phyloP scores from a whole-genome alignment of 805 yeast genomes.

The Saturnispora saitoi region DNA sequence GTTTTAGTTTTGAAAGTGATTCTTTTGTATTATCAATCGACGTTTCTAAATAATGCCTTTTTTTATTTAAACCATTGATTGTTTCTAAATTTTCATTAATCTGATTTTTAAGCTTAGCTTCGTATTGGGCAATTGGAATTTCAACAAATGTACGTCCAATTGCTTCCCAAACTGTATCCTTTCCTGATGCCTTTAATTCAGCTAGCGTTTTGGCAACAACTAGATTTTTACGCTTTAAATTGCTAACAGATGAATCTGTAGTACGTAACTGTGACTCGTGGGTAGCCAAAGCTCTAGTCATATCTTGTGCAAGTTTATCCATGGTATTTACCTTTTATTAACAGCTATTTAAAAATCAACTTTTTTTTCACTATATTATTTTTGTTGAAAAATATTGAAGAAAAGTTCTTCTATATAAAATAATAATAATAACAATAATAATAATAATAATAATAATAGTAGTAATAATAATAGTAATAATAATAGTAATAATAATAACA shows the following conservation, averaged over 20 bases:
- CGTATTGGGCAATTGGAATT: conserved; percentile 38
- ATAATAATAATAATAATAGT: not conserved
- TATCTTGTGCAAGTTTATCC: conserved; percentile 6
- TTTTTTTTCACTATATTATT: not conserved
- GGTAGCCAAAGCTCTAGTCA: conserved; percentile 4
- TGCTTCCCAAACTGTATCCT: conserved; percentile 68
- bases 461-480: not conserved
- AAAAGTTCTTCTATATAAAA: not conserved
- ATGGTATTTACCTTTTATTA: not conserved
- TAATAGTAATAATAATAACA: not conserved
- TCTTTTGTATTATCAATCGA: conserved; percentile 68
- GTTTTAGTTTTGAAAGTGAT: conserved; percentile 42
- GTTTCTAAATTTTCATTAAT: conserved; percentile 49
- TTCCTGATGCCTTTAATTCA: conserved; percentile 40
- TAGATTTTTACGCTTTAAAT: conserved; percentile 41
- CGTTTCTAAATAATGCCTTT: conserved; percentile 63
- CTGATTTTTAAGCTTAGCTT: conserved; percentile 41
- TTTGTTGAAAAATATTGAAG: not conserved
- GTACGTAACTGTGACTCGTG: conserved; percentile 8
- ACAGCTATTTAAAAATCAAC: not conserved
- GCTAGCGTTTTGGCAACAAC: conserved; percentile 48
- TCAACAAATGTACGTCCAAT: conserved; percentile 68
- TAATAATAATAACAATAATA: not conserved
- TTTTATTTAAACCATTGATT: conserved; percentile 52
- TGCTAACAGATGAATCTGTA: conserved; percentile 32